Base-by-base conservation (phyloP, 2,329 filamentous ascomycete species). In the Lachnellula occidentalis region DNA sequence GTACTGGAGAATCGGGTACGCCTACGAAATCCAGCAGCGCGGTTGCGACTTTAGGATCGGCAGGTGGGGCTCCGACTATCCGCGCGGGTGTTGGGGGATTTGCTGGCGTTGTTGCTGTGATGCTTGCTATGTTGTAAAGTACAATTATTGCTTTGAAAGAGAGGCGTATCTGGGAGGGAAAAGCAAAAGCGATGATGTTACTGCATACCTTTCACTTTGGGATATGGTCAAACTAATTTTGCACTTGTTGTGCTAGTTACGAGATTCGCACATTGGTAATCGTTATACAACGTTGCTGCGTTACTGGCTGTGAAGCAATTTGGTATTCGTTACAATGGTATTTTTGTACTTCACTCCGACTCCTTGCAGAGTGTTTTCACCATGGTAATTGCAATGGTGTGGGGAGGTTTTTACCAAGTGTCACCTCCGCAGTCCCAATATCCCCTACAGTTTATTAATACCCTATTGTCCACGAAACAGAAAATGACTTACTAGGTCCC, bases 331-430 rank as follows among this genome's bases (percentile, higher is more conserved):
- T 31, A 31, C 27, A 31, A 31, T 8, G 27, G 9, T 31, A 31
- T 31, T 11, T 31, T 4, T 31, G 8, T 11, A 31, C 27, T 31
- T 11, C 27, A 11, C 27, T 31, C 27, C 27, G 11, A 45, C 36
- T 22, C 31, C 34, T 31, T 24, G 22, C 7, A 21, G 34, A 34
- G 36, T 11, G 15, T 5, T 45, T 45, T 37, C 37, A 88, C 86
- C 82, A 87, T 34, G 86, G 85, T 37, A 89, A 67, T 62, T 85
- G 78, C 53, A 89, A 72, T 34, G 85, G 85, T 5, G 82, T 86
- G 12, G 82, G 70, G 45, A 88, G 70, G 60, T 79, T 71, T 58
- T 78, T 78, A 5, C 86, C 86, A 27, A 89, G 73, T 5, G 84
- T 79, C 12, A 71, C 72, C 60, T 86, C 82, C 14, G 83, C 85